A percentile compares a stretch with the other conserved stretches of the same genome.
Conservation (phyloP, 2,329 filamentous ascomycete species). For the Dactylellina sp. region DNA sequence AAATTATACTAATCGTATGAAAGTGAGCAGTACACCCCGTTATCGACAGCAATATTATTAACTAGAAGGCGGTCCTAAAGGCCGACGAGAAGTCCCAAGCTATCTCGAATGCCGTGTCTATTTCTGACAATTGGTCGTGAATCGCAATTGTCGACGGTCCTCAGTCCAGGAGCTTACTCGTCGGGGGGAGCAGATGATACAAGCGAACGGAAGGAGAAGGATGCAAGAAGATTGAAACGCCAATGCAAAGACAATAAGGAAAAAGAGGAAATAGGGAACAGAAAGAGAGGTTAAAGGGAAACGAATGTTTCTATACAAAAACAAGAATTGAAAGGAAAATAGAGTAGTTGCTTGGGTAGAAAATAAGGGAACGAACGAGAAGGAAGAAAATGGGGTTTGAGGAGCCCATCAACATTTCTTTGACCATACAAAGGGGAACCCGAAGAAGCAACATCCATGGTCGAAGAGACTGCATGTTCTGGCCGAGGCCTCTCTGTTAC, state of each 20-base stretch:
- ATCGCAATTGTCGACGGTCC: slow-evolving; percentile 27
- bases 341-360: slow-evolving; percentile 35
- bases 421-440: slow-evolving; percentile 44
- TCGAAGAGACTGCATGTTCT: slow-evolving; percentile 35
- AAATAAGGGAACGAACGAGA: slow-evolving; percentile 45
- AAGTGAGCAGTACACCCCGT: no score
- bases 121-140: slow-evolving; percentile 27
- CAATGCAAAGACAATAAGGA: slow-evolving; percentile 35
- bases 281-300: slow-evolving; percentile 20
- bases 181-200: slow-evolving; percentile 26
- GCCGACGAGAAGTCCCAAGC: slow-evolving; percentile 36
- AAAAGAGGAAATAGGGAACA: slow-evolving; percentile 24
- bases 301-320: slow-evolving; percentile 53
- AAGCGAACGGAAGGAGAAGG: slow-evolving; percentile 42
- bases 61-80: slow-evolving; percentile 10
- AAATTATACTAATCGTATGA: slow-evolving; percentile 2
- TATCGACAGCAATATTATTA: neutral
- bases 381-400: slow-evolving; percentile 33
- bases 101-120: slow-evolving; percentile 33
- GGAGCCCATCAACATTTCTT: slow-evolving; percentile 34
- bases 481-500: slow-evolving; percentile 7
- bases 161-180: slow-evolving; percentile 17
- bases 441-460: slow-evolving; percentile 37
- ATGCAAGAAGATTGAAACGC: slow-evolving; percentile 45
- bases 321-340: slow-evolving; percentile 38